Percentiles rank a stretch among this genome's conserved stretches.
Conservation (phyloP, 2,329 filamentous ascomycete genomes). For the Bipolaris zeicola region DNA sequence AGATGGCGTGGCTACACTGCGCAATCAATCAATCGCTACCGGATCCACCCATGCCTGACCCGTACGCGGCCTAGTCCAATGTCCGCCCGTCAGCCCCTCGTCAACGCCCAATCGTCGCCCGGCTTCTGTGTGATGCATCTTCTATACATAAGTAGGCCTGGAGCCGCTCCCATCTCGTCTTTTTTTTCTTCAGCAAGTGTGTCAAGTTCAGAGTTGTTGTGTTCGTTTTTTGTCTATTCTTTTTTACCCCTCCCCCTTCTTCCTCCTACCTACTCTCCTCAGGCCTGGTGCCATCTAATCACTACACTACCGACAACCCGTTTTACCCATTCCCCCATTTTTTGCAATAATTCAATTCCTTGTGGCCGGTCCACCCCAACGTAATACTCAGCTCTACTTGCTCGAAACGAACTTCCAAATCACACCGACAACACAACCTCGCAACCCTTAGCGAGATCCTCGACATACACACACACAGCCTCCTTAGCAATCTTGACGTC, state of each 20-base stretch:
- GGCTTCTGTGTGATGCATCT: slow-evolving; percentile 32
- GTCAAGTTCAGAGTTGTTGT: slow-evolving; percentile 57
- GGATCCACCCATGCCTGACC: slow-evolving; percentile 31
- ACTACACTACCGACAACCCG: slow-evolving; percentile 27
- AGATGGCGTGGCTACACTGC: slow-evolving; percentile 32
- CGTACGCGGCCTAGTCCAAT: slow-evolving; percentile 33
- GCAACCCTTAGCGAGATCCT: slow-evolving; percentile 35
- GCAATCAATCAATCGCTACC: slow-evolving; percentile 44
- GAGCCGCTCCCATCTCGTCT: slow-evolving; percentile 37
- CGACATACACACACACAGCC: slow-evolving; percentile 33
- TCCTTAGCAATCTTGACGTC: slow-evolving; percentile 43
- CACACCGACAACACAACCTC: slow-evolving; percentile 37
- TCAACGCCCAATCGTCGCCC: slow-evolving; percentile 27
- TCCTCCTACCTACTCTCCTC: slow-evolving; percentile 48
- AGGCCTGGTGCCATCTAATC: slow-evolving; percentile 55
- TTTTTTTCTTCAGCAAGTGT: slow-evolving; percentile 58
- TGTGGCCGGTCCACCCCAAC: slow-evolving; percentile 52
- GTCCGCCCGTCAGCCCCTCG: slow-evolving; percentile 30
- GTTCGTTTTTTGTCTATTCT: slow-evolving; percentile 52
- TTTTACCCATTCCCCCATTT: slow-evolving; percentile 24
- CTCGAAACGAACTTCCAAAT: slow-evolving; percentile 45
- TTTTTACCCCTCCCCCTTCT: slow-evolving; percentile 47
- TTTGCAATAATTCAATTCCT: slow-evolving; percentile 46
- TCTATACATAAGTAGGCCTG: slow-evolving; percentile 42
- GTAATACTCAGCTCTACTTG: slow-evolving; percentile 57